phyloP scores from a whole-genome alignment of 2,329 filamentous ascomycete species.

The Hirsutella rhossiliensis region DNA sequence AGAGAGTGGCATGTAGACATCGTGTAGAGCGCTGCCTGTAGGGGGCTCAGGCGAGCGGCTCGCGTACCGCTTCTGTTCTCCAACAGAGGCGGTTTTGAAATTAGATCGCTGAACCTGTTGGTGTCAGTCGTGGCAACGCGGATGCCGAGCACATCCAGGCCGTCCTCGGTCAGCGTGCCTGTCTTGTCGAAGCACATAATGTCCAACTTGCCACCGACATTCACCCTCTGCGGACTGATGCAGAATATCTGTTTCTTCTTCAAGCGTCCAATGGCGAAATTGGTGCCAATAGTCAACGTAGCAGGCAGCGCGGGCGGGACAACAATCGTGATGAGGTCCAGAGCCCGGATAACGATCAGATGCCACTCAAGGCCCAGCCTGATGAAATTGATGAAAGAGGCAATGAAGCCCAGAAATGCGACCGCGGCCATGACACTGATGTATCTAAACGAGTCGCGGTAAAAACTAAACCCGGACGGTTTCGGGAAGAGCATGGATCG shows the following conservation, averaged over 20 bases:
- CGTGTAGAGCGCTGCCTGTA: constrained; percentile 63
- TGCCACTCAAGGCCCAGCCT: constrained; percentile 76
- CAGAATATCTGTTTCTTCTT: constrained; percentile 91
- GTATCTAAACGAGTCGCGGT: constrained; percentile 93
- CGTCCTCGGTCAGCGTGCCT: constrained; percentile 94
- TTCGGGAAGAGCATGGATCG: constrained; percentile 98
- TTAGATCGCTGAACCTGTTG: constrained; percentile 61
- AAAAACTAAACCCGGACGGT: constrained; percentile 96
- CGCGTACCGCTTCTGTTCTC: neutral
- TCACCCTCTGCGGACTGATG: constrained; percentile 93
- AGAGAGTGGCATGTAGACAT: constrained; percentile 98
- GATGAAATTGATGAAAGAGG: constrained; percentile 88
- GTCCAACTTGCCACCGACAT: constrained; percentile 91
- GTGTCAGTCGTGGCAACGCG: constrained; percentile 57
- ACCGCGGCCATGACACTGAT: constrained; percentile 92
- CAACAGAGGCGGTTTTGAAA: constrained; percentile 37
- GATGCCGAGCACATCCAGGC: constrained; percentile 83
- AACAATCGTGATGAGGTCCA: constrained; percentile 95
- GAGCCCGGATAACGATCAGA: constrained; percentile 78
- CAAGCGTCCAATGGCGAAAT: constrained; percentile 78
- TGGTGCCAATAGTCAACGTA: constrained; percentile 91
- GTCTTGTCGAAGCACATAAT: constrained; percentile 98
- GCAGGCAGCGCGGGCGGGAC: constrained; percentile 91
- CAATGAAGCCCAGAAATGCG: constrained; percentile 75
- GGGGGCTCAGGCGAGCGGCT: constrained; percentile 12